Evolutionary conservation across 2,329 filamentous ascomycete genomes (phyloP).

Genomic region (Blastomyces parvus): DNA sequence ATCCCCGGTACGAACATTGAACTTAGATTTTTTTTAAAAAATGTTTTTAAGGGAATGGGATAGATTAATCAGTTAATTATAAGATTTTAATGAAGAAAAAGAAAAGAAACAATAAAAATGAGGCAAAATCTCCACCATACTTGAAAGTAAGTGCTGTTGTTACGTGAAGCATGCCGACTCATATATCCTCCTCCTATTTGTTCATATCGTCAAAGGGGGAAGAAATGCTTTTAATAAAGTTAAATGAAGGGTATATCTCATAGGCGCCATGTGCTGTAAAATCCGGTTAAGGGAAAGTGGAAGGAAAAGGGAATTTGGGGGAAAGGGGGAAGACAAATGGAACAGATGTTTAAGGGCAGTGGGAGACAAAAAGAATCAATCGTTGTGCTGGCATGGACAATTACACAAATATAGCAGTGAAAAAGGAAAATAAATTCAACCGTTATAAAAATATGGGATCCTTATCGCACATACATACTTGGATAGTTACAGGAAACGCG

Average conservation of each 20-base stretch:
- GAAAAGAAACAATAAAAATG: not conserved
- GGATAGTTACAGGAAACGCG: not conserved
- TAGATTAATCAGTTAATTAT: not conserved
- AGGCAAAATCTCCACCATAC: not conserved
- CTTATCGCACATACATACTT: not conserved
- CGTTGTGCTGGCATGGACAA: not conserved
- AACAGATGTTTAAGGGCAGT: too few species aligned
- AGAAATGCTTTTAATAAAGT: not conserved
- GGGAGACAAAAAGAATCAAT: not conserved
- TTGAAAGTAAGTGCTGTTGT: not conserved
- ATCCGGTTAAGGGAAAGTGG: slow-evolving; percentile 1
- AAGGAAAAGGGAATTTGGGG: slow-evolving; percentile 1
- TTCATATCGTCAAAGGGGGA: slow-evolving; percentile 1
- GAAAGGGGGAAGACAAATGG: not conserved
- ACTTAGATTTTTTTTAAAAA: not conserved
- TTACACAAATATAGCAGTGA: not conserved
- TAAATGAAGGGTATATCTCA: slow-evolving; percentile 9
- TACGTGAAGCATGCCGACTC: not conserved
- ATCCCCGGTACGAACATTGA: not conserved
- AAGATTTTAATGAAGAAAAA: not conserved
- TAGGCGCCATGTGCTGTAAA: slow-evolving; percentile 4
- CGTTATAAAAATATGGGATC: not conserved
- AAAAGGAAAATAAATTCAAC: not conserved
- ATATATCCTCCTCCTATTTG: slow-evolving; percentile 1
- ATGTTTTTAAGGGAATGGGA: not conserved